Percentiles rank a stretch among this genome's conserved stretches.
These are phyloP conservation scores for Chamaenerion angustifolium DNA, from an alignment of 345 rosid genomes.

Conservation along the genomic window DNA sequence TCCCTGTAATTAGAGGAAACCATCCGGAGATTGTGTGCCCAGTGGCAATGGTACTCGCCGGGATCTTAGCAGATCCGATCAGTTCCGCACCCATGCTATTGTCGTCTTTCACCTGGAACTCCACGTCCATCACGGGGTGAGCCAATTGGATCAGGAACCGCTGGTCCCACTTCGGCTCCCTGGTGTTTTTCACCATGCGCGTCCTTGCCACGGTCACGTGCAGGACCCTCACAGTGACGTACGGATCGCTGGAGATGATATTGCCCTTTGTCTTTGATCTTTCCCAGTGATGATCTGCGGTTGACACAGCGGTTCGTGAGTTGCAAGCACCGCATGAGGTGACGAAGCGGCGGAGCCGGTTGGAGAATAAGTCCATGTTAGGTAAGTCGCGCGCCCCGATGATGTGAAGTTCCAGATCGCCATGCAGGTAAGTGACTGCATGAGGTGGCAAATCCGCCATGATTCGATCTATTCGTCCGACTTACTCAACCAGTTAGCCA, in stretches of 20 bases:
- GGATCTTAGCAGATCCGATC: constrained; percentile 47
- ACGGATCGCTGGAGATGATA: constrained; percentile 72
- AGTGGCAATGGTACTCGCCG: constrained; percentile 26
- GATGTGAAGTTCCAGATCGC: constrained; percentile 53
- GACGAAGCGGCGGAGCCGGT: constrained; percentile 30
- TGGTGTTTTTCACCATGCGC: constrained; percentile 51
- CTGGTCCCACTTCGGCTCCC: constrained; percentile 63
- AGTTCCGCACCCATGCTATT: constrained; percentile 67
- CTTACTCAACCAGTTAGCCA: no score
- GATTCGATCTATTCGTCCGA: no score
- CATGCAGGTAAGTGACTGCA: constrained; percentile 34
- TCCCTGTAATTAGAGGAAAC: constrained; percentile 39
- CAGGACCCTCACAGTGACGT: constrained; percentile 73
- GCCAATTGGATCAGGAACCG: constrained; percentile 51
- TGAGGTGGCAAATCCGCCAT: no score
- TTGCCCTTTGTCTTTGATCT: constrained; percentile 10
- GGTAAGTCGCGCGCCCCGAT: constrained; percentile 56
- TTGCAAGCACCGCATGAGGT: constrained; percentile 25
- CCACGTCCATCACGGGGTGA: constrained; percentile 47
- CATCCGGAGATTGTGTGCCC: constrained; percentile 31
- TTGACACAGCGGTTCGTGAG: not conserved
- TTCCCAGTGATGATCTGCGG: not conserved
- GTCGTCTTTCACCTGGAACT: constrained; percentile 72
- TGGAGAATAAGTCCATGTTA: constrained; percentile 43
- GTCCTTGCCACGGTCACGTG: constrained; percentile 82